These are phyloP conservation scores for Cornus kousa DNA, from an alignment of 148 eudicot species.

Conservation along the genomic window DNA sequence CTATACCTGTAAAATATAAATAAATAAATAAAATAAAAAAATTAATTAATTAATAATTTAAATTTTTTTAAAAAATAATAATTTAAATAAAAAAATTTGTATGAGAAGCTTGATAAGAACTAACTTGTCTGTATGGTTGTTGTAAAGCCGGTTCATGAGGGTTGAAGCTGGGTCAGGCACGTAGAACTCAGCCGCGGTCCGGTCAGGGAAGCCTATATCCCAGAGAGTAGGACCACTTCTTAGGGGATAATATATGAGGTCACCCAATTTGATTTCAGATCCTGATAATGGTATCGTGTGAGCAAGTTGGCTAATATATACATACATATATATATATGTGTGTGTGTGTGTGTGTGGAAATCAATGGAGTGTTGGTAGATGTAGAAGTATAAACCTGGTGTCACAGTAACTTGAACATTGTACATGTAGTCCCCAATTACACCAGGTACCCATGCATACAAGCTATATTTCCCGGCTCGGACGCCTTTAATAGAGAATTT, in stretches of 20 bases:
- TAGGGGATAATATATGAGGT: conserved; percentile 47
- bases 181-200: conserved; percentile 74
- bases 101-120: background rate
- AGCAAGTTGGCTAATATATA: too few species aligned
- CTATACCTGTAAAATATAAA: conserved; percentile 39
- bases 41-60: too few species aligned
- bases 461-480: conserved; percentile 35
- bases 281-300: conserved; percentile 25
- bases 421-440: conserved; percentile 51
- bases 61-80: background rate
- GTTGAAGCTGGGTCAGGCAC: conserved; percentile 52
- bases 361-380: background rate
- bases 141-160: conserved; percentile 46
- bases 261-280: conserved; percentile 27
- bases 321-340: too few species aligned
- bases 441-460: conserved; percentile 57
- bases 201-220: conserved; percentile 86
- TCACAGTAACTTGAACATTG: conserved; percentile 16
- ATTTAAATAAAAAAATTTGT: background rate
- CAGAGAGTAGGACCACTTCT: conserved; percentile 78
- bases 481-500: conserved; percentile 40
- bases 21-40: background rate
- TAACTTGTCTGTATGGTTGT: conserved; percentile 45
- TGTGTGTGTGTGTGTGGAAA: too few species aligned
- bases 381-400: conserved; percentile 27